Percentiles rank a stretch among this genome's conserved stretches.
Evolutionary conservation across 1,139 yeast genomes (phyloP).

Genomic region (Schwanniomyces etchellsii): DNA sequence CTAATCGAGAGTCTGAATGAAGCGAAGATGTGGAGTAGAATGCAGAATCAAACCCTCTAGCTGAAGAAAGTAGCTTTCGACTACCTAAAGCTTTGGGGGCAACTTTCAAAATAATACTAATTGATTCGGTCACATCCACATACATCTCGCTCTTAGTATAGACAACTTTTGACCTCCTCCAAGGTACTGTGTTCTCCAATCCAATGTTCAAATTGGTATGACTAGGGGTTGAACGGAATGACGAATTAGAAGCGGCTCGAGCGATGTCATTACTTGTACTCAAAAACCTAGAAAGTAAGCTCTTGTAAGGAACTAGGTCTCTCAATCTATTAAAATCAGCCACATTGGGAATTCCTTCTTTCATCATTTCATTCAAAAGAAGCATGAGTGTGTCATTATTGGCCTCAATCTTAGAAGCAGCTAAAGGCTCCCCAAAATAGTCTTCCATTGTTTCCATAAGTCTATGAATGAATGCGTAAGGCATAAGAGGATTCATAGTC

Average conservation of each 20-base stretch:
- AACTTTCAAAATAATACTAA: slow-evolving; percentile 42
- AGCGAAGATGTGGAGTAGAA: slow-evolving; percentile 24
- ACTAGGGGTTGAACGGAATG: slow-evolving; percentile 7
- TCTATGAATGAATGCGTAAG: slow-evolving; percentile 49
- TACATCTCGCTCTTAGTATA: slow-evolving; percentile 76
- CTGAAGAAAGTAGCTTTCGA: slow-evolving; percentile 4
- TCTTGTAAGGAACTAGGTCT: slow-evolving; percentile 63
- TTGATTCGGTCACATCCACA: slow-evolving; percentile 65
- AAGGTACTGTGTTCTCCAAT: slow-evolving; percentile 41
- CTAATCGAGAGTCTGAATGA: slow-evolving; percentile 14
- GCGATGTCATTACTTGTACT: slow-evolving; percentile 29
- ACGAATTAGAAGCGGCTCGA: slow-evolving; percentile 15
- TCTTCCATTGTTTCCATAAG: slow-evolving; percentile 48
- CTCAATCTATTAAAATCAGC: slow-evolving; percentile 69
- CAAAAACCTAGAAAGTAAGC: slow-evolving; percentile 32
- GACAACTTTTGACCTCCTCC: slow-evolving; percentile 66
- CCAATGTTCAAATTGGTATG: slow-evolving; percentile 2
- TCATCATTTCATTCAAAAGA: slow-evolving; percentile 52
- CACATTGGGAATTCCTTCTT: slow-evolving; percentile 66
- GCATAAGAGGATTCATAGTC: slow-evolving; percentile 42
- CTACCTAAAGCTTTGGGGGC: slow-evolving; percentile 7
- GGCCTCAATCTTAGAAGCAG: slow-evolving; percentile 53
- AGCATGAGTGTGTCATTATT: slow-evolving; percentile 63
- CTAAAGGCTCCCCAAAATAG: slow-evolving; percentile 56
- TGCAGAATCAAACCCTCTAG: slow-evolving; percentile 28